Conservation (phyloP, 2,329 filamentous ascomycete species). For the Cladobotryum mycophilum region DNA sequence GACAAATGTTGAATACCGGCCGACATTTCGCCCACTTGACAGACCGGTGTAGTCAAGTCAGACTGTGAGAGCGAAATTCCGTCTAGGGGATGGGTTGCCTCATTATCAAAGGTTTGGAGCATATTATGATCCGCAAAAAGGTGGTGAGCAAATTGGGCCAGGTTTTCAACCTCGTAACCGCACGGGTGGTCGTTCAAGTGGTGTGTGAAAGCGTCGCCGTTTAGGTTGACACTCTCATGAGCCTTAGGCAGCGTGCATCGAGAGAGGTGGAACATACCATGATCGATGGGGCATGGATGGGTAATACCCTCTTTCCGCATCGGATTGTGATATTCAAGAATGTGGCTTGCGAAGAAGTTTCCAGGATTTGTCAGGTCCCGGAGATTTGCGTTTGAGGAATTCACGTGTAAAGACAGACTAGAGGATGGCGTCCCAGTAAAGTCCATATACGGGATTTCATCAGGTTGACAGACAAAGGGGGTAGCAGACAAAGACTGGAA, state of each 20-base stretch:
- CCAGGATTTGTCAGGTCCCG: conserved; percentile 7
- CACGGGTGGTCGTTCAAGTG: conserved; percentile 19
- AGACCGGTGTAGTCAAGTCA: conserved; percentile 1
- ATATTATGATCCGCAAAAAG: conserved; percentile 23
- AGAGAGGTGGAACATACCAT: conserved; percentile 19
- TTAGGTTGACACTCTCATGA: conserved; percentile 12
- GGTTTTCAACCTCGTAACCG: conserved; percentile 23
- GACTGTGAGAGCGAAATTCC: conserved; percentile 1
- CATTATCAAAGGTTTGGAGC: background rate
- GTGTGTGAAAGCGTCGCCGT: conserved; percentile 10
- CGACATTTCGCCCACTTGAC: conserved; percentile 1
- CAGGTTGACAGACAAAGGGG: conserved; percentile 2
- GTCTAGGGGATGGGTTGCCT: background rate
- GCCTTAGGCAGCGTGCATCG: conserved; percentile 24
- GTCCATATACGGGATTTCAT: conserved; percentile 7
- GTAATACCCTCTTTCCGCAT: conserved; percentile 17
- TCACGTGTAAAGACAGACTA: conserved; percentile 16
- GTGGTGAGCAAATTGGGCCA: conserved; percentile 22
- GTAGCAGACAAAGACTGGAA: background rate
- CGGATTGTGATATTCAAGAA: conserved; percentile 25
- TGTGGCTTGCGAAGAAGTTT: conserved; percentile 17
- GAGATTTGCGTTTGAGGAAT: conserved; percentile 2
- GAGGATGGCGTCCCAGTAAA: conserved; percentile 16
- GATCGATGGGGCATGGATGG: conserved; percentile 22
- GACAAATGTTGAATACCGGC: conserved; percentile 15